Conservation (phyloP, 768 basidiomycete species). For the Mrakia hoshinonis region DNA sequence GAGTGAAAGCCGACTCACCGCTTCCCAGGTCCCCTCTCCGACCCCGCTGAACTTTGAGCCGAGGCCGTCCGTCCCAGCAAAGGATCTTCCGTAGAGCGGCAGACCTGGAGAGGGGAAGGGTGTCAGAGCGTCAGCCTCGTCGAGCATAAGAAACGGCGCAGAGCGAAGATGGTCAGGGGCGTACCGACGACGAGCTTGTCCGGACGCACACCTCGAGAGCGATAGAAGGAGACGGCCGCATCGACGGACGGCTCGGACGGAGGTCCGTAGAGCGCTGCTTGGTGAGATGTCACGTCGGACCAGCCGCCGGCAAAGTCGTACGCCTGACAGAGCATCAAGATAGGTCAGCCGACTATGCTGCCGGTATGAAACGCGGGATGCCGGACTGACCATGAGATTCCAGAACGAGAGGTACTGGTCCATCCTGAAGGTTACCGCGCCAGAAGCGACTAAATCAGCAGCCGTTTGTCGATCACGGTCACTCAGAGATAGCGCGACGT, state of each 20-base stretch:
- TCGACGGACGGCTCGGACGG: conserved; percentile 49
- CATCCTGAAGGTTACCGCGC: not conserved
- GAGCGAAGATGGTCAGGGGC: not conserved
- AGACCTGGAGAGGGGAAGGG: conserved; percentile 46
- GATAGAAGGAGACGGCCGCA: conserved; percentile 63
- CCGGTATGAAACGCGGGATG: not conserved
- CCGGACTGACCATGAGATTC: conserved; percentile 77
- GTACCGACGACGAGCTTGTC: conserved; percentile 72
- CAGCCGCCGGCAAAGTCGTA: conserved; percentile 64
- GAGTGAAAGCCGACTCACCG: conserved; percentile 45
- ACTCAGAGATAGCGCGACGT: conserved; percentile 77
- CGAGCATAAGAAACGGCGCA: too few relatives aligned
- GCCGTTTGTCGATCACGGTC: conserved; percentile 61
- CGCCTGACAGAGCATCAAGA: conserved; percentile 31
- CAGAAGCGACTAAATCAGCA: conserved; percentile 32
- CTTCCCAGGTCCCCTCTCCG: conserved; percentile 86
- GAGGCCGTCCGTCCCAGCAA: conserved; percentile 68
- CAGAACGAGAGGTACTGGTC: conserved; percentile 69
- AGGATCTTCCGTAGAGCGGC: conserved; percentile 87
- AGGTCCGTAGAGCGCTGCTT: conserved; percentile 67
- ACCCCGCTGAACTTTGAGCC: conserved; percentile 69
- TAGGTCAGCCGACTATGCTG: not conserved
- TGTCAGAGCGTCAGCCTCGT: not conserved
- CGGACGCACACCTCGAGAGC: conserved; percentile 57
- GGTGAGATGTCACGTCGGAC: conserved; percentile 57